A percentile compares a stretch with the other conserved stretches of the same genome.
Conservation (phyloP, 441 rosid genomes). For the Corymbia citriodora region DNA sequence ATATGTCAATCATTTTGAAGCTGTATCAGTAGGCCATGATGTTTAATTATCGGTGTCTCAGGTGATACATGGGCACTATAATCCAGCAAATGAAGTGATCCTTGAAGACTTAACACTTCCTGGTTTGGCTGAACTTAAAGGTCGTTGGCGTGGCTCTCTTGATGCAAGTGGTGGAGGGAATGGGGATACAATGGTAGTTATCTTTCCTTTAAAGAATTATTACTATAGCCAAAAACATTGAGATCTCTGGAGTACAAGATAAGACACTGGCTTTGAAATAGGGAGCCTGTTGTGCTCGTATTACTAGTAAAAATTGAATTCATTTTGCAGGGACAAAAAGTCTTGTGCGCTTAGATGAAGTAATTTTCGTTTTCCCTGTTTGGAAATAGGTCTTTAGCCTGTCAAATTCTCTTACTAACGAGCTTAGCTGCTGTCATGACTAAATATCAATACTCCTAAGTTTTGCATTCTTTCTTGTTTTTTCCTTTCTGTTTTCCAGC, state of each 20-base stretch:
- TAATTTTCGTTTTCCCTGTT: not conserved
- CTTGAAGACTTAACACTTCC: constrained; percentile 84
- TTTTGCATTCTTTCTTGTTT: not conserved
- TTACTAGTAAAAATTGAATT: not conserved
- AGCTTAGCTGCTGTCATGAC: not conserved
- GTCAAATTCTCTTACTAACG: not conserved
- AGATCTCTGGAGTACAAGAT: not conserved
- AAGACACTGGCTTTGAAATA: not conserved
- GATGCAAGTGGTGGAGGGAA: constrained; percentile 99
- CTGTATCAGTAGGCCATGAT: constrained; percentile 2
- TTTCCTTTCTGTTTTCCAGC: not conserved
- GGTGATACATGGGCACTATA: constrained; percentile 70
- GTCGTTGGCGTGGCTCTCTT: constrained; percentile 93
- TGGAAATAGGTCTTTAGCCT: not conserved
- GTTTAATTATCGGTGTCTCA: constrained; percentile 17
- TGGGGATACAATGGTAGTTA: constrained; percentile 90
- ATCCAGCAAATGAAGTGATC: constrained; percentile 65
- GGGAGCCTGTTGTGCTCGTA: not conserved
- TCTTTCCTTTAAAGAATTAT: constrained; percentile 4
- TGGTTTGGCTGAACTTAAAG: constrained; percentile 93
- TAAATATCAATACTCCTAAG: not conserved
- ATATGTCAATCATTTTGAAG: constrained; percentile 3
- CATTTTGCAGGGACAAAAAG: not conserved
- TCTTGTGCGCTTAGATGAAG: not conserved
- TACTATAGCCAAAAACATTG: not conserved